Base-by-base conservation (phyloP, 805 yeast genomes). In the Wickerhamomyces ciferrii region DNA sequence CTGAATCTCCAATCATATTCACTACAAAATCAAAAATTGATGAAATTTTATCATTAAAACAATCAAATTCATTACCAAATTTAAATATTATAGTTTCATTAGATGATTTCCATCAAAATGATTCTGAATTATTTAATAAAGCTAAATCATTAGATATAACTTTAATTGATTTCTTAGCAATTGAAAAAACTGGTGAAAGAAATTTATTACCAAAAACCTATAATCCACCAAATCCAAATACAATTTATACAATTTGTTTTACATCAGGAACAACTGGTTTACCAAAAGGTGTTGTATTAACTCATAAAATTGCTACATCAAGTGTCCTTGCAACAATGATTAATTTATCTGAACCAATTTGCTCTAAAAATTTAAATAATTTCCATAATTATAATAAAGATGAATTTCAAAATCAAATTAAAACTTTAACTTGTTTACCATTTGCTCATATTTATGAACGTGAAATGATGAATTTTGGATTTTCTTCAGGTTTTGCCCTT, bases 261-360 rank as follows among this genome's bases (percentile, higher is more conserved):
- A 84, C 90, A 2, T 81, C 87, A 0, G 90, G 91, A 19, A 84
- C 91, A 2, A 83, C 90, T 1, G 88, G 89, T 2, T 62, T 75
- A 35, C 91, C 91, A 25, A 84, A 84, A 61, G 91, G 91, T 39
- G 90, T 81, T 8, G 76, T 74, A 31, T 43, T 77, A 31, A 67
- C 78, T 1, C 87, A 84, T 43, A 62, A 64, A 25, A 74, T 71
- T 51, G 73, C 77, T 3, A 68, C 72, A 10, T 70, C 83, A 4
- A 75, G 71, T 3, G 72, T 83, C 42, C 68, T 75, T 0, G 56
- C 72, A 7, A 58, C 70, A 0, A 58, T 69, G 39, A 49, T 66
- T 11, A 52, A 63, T 5, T 49, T 67, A n/a, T 45, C 42, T 8
- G 51, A 53, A 13, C 31, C 21, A 1, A 38, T 53, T 47, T 43